These are phyloP conservation scores for Ophioceras dolichostomum DNA, from an alignment of 2,329 filamentous ascomycete genomes.

Conservation along the genomic window DNA sequence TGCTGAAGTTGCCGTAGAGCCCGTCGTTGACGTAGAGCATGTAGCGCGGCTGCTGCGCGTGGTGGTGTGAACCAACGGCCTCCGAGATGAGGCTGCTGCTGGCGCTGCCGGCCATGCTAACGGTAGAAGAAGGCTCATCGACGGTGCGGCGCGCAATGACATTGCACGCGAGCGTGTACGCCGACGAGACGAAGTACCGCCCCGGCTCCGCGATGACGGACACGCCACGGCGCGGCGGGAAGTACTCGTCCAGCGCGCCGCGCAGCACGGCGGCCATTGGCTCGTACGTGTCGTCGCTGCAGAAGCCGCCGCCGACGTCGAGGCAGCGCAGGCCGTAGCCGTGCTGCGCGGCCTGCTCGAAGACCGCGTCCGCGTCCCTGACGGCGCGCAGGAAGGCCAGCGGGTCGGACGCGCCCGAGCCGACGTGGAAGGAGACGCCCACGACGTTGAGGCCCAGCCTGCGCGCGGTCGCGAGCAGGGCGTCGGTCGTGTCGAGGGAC, in stretches of 20 bases:
- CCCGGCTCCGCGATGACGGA: slow-evolving; percentile 92
- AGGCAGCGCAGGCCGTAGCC: slow-evolving; percentile 78
- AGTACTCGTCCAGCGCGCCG: slow-evolving; percentile 72
- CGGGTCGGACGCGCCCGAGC: slow-evolving; percentile 92
- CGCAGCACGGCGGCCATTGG: slow-evolving; percentile 72
- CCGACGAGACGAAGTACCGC: slow-evolving; percentile 86
- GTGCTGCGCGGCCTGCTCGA: slow-evolving; percentile 66
- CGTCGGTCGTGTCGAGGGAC: slow-evolving; percentile 66
- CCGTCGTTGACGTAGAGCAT: slow-evolving; percentile 98
- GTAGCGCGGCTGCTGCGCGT: slow-evolving; percentile 50
- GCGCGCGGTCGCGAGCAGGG: slow-evolving; percentile 68
- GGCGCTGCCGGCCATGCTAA: slow-evolving; percentile 39
- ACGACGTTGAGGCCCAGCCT: slow-evolving; percentile 80
- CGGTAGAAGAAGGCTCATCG: slow-evolving; percentile 50
- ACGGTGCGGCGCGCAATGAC: slow-evolving; percentile 91
- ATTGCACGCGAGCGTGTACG: slow-evolving; percentile 91
- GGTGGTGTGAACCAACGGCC: no score
- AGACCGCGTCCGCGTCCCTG: slow-evolving; percentile 75
- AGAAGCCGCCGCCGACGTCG: slow-evolving; percentile 91
- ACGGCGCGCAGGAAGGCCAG: slow-evolving; percentile 83
- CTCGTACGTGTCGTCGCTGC: slow-evolving; percentile 72
- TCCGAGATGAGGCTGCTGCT: background rate
- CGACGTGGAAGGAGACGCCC: slow-evolving; percentile 95
- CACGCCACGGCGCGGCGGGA: slow-evolving; percentile 59
- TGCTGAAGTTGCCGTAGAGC: slow-evolving; percentile 96